Base-by-base conservation (phyloP, 1,139 yeast genomes). In the Casaregolazyma lundiana region DNA sequence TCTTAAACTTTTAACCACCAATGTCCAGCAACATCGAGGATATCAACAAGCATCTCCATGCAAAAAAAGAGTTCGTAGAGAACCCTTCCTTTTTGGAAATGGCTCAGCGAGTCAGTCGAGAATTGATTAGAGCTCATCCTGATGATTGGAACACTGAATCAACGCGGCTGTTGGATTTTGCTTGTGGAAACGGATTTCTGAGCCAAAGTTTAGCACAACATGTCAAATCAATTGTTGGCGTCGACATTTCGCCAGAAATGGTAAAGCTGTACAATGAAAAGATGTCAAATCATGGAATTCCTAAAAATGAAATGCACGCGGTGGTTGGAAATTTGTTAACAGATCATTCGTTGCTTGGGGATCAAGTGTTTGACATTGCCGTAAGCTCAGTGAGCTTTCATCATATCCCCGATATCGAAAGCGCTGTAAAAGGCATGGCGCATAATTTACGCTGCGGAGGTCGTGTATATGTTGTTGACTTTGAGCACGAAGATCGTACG, bases 161-260 rank as follows among this genome's bases (percentile, higher is more conserved):
- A 2, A 58, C 64, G n/a, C 47, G 42, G 15, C 57, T 61, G 11
- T 52, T 63, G 4, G 67, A 63, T 41, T 60, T 63, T 52, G 67
- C 62, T 5, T 61, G 66, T 38, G 67, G 67, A 1, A 55, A 62
- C 1, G 66, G 65, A 1, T 44, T 57, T 19, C 45, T 61, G n/a
- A 50, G 59, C 24, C 55, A 54, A 46, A 44, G 49, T n/a, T 37
- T 63, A n/a, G 61, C 62, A 2, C 58, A 61, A 0, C 50, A 54
- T 38, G 51, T 55, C 17, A 49, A 48, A 19, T 48, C 51, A 29
- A 50, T 61, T 18, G 60, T 63, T 2, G 67, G 66, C 0, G 53
- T 61, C 6, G 67, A 63, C 39, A 55, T 61, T 16, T 49, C 65
- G 0, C 53, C 57, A 15, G 57, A 50, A 8, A 59, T 60, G 64